Evolutionary conservation across 495 filamentous ascomycete genomes (phyloP).

Genomic region (Penicillium cosmopolitanum): DNA sequence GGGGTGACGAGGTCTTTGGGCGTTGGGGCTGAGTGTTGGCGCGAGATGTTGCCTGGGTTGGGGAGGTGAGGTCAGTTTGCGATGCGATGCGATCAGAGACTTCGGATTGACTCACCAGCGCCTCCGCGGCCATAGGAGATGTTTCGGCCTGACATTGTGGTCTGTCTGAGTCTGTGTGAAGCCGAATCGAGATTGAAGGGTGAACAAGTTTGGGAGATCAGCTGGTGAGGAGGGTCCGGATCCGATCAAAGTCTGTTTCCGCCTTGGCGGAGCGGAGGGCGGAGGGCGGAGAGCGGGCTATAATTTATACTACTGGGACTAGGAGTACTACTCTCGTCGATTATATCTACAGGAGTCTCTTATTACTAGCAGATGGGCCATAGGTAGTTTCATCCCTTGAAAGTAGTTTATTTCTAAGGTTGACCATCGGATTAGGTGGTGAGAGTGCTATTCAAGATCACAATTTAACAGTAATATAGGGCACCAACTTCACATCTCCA

Average conservation of each 20-base stretch:
- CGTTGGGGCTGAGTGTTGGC: constrained; percentile 52
- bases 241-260: not conserved
- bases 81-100: not conserved
- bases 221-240: no score
- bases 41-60: constrained; percentile 70
- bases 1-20: constrained; percentile 75
- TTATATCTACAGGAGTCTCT: no score
- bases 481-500: constrained; percentile 17
- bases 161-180: not conserved
- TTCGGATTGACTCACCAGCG: constrained; percentile 43
- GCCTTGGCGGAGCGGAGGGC: not conserved
- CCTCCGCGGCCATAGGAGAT: constrained; percentile 60
- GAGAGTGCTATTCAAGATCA: not conserved
- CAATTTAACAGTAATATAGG: constrained; percentile 13
- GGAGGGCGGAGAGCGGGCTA: no score
- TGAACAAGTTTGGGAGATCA: not conserved
- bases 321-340: no score
- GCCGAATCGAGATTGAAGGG: not conserved
- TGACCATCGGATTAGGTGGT: no score
- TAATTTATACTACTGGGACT: no score
- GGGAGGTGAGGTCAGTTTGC: not conserved
- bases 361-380: no score
- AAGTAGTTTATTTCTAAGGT: no score
- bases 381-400: no score
- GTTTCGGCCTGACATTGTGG: constrained; percentile 32